These are phyloP conservation scores for Cardamine chenopodiifolia DNA, from an alignment of 345 rosid genomes.

Conservation along the genomic window DNA sequence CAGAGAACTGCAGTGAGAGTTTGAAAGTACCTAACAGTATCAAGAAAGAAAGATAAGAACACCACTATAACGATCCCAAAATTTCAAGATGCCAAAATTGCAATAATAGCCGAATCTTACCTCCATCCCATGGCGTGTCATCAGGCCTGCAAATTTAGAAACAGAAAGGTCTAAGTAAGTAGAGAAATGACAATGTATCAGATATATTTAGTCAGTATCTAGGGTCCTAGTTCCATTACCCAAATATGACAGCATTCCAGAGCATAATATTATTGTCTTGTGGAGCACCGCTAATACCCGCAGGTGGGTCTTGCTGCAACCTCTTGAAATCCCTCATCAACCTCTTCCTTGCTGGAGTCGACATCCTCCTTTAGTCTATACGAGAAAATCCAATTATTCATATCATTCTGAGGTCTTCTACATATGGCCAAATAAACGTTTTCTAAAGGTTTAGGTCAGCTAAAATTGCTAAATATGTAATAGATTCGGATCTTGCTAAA, in stretches of 20 bases:
- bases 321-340: slow-evolving; percentile 72
- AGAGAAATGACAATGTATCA: background rate
- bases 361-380: slow-evolving; percentile 46
- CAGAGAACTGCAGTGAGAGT: slow-evolving; percentile 61
- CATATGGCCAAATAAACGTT: background rate
- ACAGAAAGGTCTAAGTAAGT: slow-evolving; percentile 6
- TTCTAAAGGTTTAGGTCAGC: background rate
- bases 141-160: slow-evolving; percentile 52
- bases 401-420: background rate
- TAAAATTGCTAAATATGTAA: slow-evolving; percentile 1
- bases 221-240: slow-evolving; percentile 41
- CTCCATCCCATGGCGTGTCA: slow-evolving; percentile 73
- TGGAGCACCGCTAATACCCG: slow-evolving; percentile 73
- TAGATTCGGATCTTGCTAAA: background rate
- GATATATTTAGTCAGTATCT: background rate
- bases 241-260: slow-evolving; percentile 71
- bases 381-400: background rate
- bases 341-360: slow-evolving; percentile 78
- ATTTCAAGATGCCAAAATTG: slow-evolving; percentile 4
- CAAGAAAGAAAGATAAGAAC: slow-evolving; percentile 17
- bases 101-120: slow-evolving; percentile 29
- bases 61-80: background rate
- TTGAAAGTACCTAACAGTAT: slow-evolving; percentile 60
- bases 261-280: slow-evolving; percentile 66
- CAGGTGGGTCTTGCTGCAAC: slow-evolving; percentile 74